Conservation (phyloP, 2,329 filamentous ascomycete genomes). For the Immersiporthe knoxdaviesiana region DNA sequence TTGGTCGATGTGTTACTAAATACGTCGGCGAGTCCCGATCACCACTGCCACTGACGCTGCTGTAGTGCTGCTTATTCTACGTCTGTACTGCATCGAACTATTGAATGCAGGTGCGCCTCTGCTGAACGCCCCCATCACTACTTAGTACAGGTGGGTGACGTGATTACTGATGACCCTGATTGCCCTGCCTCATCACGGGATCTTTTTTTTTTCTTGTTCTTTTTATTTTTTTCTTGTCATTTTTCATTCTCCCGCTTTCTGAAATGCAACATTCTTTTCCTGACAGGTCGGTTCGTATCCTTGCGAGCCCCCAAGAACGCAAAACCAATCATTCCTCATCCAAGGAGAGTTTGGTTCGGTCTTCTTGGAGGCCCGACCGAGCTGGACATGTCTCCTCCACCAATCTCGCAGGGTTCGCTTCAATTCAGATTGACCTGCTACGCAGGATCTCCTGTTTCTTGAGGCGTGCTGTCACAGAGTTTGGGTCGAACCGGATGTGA, state of each 20-base stretch:
- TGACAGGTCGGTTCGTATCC: background rate
- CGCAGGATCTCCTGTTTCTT: background rate
- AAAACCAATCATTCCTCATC: background rate
- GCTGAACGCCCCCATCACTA: slow-evolving; percentile 1
- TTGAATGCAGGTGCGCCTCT: background rate
- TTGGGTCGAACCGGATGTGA: background rate
- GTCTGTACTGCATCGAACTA: background rate
- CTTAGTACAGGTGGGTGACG: background rate
- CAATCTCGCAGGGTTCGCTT: background rate
- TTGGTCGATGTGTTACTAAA: background rate
- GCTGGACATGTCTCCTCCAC: background rate
- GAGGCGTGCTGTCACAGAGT: background rate
- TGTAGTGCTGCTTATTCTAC: background rate
- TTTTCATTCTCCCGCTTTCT: background rate
- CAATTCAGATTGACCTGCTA: background rate
- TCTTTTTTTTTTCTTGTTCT: background rate
- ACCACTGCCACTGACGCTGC: background rate
- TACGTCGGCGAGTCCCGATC: background rate
- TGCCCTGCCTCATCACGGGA: background rate
- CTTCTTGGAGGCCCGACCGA: background rate
- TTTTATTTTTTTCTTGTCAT: too few relatives aligned
- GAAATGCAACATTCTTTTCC: too few relatives aligned
- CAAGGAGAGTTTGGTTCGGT: background rate
- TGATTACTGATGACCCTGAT: background rate
- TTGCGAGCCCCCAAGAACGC: background rate